A percentile compares a stretch with the other conserved stretches of the same genome.
Evolutionary conservation across 2,329 filamentous ascomycete genomes (phyloP).

Genomic region (Pseudohalonectria lignicola): DNA sequence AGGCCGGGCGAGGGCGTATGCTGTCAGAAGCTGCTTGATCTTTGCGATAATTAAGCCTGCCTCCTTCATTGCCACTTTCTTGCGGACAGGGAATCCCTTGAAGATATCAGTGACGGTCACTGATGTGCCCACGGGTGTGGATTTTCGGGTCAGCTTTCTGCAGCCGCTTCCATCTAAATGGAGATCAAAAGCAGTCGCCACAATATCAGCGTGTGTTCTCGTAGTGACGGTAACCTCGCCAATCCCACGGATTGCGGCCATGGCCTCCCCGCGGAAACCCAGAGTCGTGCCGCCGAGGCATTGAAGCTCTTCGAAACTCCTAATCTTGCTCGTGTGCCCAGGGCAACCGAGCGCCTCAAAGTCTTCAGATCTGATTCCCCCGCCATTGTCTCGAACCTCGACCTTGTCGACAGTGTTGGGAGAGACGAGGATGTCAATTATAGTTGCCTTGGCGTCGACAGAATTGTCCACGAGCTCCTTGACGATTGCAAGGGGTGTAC

Average conservation of each 20-base stretch:
- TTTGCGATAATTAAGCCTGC: constrained; percentile 41
- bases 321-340: constrained; percentile 67
- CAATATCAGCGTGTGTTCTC: constrained; percentile 46
- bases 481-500: constrained; percentile 48
- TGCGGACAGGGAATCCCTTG: constrained; percentile 49
- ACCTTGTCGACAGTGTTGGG: constrained; percentile 57
- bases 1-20: constrained; percentile 57
- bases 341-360: constrained; percentile 49
- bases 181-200: constrained; percentile 41
- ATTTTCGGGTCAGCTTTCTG: constrained; percentile 21
- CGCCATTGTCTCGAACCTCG: constrained; percentile 64
- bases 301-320: constrained; percentile 49
- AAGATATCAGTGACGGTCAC: constrained; percentile 52
- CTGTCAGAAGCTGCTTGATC: constrained; percentile 48
- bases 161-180: constrained; percentile 27
- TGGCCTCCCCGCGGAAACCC: constrained; percentile 67
- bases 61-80: constrained; percentile 45
- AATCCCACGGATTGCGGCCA: constrained; percentile 54
- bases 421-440: constrained; percentile 53
- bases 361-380: constrained; percentile 54
- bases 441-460: constrained; percentile 58
- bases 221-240: constrained; percentile 53
- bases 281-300: constrained; percentile 45
- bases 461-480: constrained; percentile 74
- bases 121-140: constrained; percentile 58